A percentile compares a stretch with the other conserved stretches of the same genome.
These are phyloP conservation scores for Waitea zeae DNA, from an alignment of 1,284 basidiomycete species.

Conservation along the genomic window DNA sequence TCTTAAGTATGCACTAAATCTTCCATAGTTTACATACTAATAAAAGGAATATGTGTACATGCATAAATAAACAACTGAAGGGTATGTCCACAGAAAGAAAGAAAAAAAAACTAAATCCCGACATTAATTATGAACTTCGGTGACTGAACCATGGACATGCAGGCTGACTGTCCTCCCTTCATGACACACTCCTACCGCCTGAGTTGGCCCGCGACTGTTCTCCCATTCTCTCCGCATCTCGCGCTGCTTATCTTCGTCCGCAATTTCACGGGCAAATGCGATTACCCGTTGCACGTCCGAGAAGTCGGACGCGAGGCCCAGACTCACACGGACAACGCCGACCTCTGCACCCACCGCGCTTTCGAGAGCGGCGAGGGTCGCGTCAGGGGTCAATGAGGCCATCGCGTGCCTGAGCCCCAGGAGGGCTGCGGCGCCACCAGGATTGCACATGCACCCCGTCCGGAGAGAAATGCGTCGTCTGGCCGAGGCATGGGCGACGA, in stretches of 20 bases:
- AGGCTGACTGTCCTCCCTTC: no score
- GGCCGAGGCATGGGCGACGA: constrained; percentile 52
- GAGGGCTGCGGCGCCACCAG: constrained; percentile 56
- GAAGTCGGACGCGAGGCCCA: constrained; percentile 61
- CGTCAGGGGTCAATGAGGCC: constrained; percentile 32
- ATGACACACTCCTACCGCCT: constrained; percentile 6
- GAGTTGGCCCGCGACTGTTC: no score
- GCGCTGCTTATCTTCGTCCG: constrained; percentile 20
- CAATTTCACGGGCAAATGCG: constrained; percentile 33
- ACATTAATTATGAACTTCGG: no score
- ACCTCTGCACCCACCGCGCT: constrained; percentile 42
- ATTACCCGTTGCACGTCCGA: constrained; percentile 56
- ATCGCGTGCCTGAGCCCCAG: constrained; percentile 53
- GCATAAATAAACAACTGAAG: no score
- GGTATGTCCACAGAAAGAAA: no score
- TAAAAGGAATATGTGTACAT: no score
- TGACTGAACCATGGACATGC: no score
- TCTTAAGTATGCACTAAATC: no score
- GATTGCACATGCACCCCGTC: constrained; percentile 76
- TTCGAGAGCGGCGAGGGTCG: constrained; percentile 46
- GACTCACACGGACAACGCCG: constrained; percentile 57
- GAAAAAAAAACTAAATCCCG: no score
- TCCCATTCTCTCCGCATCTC: constrained; percentile 16
- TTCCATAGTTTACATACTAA: no score
- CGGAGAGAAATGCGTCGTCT: constrained; percentile 50